These are phyloP conservation scores for Henckelia pumila DNA, from an alignment of 257 asterid genomes.

Conservation along the genomic window DNA sequence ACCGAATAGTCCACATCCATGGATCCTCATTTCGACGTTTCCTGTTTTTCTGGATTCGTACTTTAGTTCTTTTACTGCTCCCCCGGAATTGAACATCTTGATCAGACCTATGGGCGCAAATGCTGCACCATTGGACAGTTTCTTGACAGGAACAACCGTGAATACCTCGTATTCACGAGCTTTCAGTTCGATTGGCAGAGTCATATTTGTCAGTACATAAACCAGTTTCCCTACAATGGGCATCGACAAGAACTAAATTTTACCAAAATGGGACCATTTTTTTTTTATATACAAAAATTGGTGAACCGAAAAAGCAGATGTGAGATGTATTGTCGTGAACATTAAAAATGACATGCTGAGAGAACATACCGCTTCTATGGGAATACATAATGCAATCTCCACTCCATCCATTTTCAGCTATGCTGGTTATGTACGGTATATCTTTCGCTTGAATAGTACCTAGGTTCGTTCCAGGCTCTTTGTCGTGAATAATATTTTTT, in stretches of 20 bases:
- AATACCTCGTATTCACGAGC: conserved; percentile 66
- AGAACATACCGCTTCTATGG: conserved; percentile 47
- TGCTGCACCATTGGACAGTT: conserved; percentile 44
- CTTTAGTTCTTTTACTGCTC: conserved; percentile 56
- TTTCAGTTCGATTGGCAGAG: conserved; percentile 46
- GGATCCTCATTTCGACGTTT: conserved; percentile 36
- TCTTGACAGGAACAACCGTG: conserved; percentile 52
- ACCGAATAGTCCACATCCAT: conserved; percentile 66
- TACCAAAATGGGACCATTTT: background rate
- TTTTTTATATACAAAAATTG: background rate
- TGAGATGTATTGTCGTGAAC: background rate
- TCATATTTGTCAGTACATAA: conserved; percentile 38
- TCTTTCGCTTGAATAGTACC: conserved; percentile 48
- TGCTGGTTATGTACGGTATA: conserved; percentile 48
- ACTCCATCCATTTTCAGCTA: conserved; percentile 50
- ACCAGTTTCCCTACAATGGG: conserved; percentile 42
- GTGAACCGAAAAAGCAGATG: background rate
- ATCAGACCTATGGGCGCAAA: conserved; percentile 79
- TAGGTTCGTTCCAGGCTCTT: conserved; percentile 46
- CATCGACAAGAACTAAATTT: background rate
- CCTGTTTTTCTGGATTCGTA: conserved; percentile 42
- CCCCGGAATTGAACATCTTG: conserved; percentile 84
- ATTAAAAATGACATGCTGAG: background rate
- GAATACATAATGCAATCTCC: conserved; percentile 66
- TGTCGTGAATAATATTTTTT: conserved; percentile 56